Base-by-base conservation (phyloP, 148 eudicot species). In the Arbutus unedo region DNA sequence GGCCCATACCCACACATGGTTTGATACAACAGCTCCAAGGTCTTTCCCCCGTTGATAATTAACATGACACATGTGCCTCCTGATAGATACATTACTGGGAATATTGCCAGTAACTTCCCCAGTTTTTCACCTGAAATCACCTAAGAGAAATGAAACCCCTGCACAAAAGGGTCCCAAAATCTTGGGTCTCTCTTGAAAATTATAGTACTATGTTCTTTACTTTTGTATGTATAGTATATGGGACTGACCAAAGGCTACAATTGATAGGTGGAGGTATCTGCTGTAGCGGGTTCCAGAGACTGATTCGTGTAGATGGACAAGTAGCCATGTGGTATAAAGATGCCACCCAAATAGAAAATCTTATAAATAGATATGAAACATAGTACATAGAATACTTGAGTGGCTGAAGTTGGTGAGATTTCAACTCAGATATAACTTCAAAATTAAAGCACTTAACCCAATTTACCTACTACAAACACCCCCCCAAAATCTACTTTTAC, bases 51-150 rank as follows among this genome's bases (percentile, higher is more conserved):
- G 0, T 48, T 84, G 80, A 91, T 93, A 10, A 87, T 84, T 41
- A 87, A 81, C 80, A 87, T 62, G 7, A 85, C 86, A 78, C 97
- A 93, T 13, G 91, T 86, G 2, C 93, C 97, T 19, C 93, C 90
- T 31, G 97, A 90, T 79, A 91, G 87, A 83, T 91, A 93, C 92
- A 90, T 82, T 8, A 88, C 85, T 43, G 97, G 94, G 51, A 91
- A 88, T 3, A 93, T 60, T 1, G n/a, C n/a, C n/a, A n/a, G n/a
- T n/a, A n/a, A n/a, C n/a, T n/a, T n/a, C n/a, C n/a, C n/a, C n/a
- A n/a, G 85, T 78, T 85, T 93, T 59, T 72, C 85, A 64, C 97
- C 97, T 93, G 82, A 76, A 79, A 70, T 41, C 18, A 60, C 21
- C 10, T 31, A 5, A 76, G 60, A 16, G 9, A 54, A 77, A 54